Base-by-base conservation (phyloP, 2,329 filamentous ascomycete species). In the Botrytis aclada region DNA sequence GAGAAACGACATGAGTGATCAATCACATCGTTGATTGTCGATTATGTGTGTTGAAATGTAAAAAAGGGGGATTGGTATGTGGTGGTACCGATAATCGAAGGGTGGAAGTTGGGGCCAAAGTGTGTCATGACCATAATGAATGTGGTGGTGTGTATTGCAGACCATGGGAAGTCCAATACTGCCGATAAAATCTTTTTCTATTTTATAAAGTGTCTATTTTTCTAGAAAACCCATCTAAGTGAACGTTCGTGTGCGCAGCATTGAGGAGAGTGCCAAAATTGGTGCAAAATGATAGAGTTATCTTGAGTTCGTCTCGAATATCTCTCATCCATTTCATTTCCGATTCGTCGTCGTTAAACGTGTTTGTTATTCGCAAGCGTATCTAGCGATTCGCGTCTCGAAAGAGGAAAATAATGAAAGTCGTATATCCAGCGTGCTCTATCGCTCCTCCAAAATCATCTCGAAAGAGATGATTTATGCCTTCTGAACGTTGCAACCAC, bases 401-500 rank as follows among this genome's bases (percentile, higher is more conserved):
- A 32, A 67, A 56, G 6, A 56, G 6, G 14, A 41, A 41, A 25
- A 41, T 16, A 43, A 41, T 25, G 47, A 37, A 25, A 69, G 47
- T 41, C 47, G 37, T 25, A 41, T 69, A 69, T 69, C n/a, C 18
- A 22, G 9, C 20, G n/a, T 32, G 65, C n/a, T 69, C 65, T 69
- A 69, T 69, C 37, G 39, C 47, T 43, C 34, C 65, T 34, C 51
- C 65, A 43, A 41, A 9, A 25, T 41, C 39, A 37, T 56, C 65
- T 69, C 47, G 18, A 9, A 3, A 25, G 65, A 69, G 65, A 69
- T 37, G 1, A 41, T 69, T 58, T 69, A 69, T 69, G 65, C 65
- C 37, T 69, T 69, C 65, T 69, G 65, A 58, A 69, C 63, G 43
- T 43, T 16, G 43, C 63, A 65, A 47, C 63, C 63, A 47, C 63